Conservation (phyloP, 768 basidiomycete genomes). For the Lactifluus subvellereus region DNA sequence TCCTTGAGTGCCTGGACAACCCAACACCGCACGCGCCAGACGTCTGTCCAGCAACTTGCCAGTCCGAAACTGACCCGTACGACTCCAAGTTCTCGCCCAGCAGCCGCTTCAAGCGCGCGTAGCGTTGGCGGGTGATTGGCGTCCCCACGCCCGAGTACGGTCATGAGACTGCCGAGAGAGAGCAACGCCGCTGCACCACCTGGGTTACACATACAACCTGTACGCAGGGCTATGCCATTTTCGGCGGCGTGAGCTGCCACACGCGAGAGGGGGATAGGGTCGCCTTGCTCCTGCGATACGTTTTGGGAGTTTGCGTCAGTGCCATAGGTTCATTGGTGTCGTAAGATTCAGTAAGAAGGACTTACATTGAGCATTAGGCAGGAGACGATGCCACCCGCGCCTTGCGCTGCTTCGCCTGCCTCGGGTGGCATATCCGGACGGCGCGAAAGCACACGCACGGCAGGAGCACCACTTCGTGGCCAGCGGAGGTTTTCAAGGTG, state of each 20-base stretch:
- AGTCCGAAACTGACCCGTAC: constrained; percentile 75
- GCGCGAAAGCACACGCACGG: constrained; percentile 64
- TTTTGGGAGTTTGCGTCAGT: not conserved
- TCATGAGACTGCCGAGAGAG: constrained; percentile 61
- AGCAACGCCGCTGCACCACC: constrained; percentile 73
- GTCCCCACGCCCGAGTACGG: constrained; percentile 49
- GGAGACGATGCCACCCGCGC: constrained; percentile 19
- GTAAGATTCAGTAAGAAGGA: not conserved
- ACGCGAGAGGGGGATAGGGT: constrained; percentile 41
- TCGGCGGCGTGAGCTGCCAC: constrained; percentile 46
- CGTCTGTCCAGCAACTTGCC: constrained; percentile 72
- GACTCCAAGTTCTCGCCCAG: constrained; percentile 68
- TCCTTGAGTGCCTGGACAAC: constrained; percentile 16
- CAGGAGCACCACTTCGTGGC: constrained; percentile 47
- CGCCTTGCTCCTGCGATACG: constrained; percentile 10
- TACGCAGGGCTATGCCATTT: constrained; percentile 62
- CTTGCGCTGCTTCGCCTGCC: constrained; percentile 13
- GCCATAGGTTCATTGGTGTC: too few relatives aligned
- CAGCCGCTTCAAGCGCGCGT: constrained; percentile 48
- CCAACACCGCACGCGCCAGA: constrained; percentile 36
- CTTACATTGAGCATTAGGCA: constrained; percentile 21
- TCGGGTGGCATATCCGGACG: constrained; percentile 33
- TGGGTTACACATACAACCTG: constrained; percentile 86
- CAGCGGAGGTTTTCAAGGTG: constrained; percentile 57
- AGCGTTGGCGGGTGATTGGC: constrained; percentile 36